These are phyloP conservation scores for Achaetomium macrosporum DNA, from an alignment of 2,329 filamentous ascomycete species.

Conservation along the genomic window DNA sequence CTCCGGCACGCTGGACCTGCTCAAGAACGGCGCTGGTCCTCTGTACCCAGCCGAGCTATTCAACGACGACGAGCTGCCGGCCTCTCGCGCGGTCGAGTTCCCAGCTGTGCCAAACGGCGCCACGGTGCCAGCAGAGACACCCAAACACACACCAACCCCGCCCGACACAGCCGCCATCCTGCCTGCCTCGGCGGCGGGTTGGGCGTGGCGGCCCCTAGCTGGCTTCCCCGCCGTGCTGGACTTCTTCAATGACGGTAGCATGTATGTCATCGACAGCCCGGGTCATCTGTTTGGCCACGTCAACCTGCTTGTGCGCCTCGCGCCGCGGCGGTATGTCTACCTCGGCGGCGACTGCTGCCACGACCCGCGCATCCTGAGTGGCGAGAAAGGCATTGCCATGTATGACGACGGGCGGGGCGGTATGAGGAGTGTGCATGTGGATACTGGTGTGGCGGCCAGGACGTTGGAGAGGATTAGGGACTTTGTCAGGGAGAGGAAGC, in stretches of 20 bases:
- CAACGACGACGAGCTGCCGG: conserved; percentile 27
- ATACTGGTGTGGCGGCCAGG: conserved; percentile 38
- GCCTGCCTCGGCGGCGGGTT: conserved; percentile 20
- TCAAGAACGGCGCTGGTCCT: conserved; percentile 30
- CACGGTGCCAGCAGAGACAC: background rate
- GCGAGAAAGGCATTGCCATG: conserved; percentile 46
- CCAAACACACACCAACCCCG: conserved; percentile 20
- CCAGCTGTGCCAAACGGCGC: conserved; percentile 27
- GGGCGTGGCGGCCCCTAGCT: conserved; percentile 37
- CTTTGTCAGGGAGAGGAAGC: conserved; percentile 30
- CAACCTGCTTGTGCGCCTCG: conserved; percentile 41
- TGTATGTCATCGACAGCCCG: conserved; percentile 44
- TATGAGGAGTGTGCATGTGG: conserved; percentile 44
- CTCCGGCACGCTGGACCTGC: conserved; percentile 37
- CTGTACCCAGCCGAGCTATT: conserved; percentile 29
- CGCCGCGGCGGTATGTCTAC: conserved; percentile 38
- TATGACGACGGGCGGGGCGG: conserved; percentile 42
- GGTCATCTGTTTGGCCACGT: conserved; percentile 48
- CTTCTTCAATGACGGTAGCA: conserved; percentile 40
- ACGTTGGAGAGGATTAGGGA: conserved; percentile 37
- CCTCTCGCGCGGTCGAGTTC: conserved; percentile 37
- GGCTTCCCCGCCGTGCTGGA: conserved; percentile 42
- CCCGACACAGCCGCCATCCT: conserved; percentile 15
- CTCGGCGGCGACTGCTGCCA: conserved; percentile 51
- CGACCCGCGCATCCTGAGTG: conserved; percentile 43